A percentile compares a stretch with the other conserved stretches of the same genome.
Conservation (phyloP, 129 eudicot species). For the Heracleum sosnowskyi region DNA sequence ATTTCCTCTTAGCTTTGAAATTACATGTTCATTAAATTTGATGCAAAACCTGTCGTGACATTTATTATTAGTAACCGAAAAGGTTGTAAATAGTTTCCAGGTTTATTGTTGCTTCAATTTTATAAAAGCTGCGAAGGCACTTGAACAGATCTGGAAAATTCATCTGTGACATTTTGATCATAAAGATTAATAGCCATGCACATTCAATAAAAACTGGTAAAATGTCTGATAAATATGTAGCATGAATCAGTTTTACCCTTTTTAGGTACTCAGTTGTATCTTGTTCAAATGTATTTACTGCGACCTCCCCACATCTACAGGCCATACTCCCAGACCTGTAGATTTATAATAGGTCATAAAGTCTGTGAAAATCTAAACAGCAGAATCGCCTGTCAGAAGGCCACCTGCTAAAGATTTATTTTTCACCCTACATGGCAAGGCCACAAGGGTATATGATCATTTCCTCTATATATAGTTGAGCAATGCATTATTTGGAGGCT, state of each 20-base stretch:
- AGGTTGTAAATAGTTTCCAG: neutral
- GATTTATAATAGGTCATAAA: neutral
- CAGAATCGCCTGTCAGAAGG: neutral
- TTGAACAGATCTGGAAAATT: neutral
- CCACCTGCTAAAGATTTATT: neutral
- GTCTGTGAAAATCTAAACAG: neutral
- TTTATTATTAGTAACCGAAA: neutral
- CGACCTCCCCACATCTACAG: neutral
- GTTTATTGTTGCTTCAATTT: neutral
- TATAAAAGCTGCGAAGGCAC: neutral
- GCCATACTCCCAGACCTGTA: neutral
- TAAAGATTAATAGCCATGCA: neutral
- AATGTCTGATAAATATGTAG: neutral
- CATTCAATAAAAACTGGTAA: neutral
- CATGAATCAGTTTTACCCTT: neutral
- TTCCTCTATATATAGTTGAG: neutral
- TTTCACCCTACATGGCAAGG: neutral
- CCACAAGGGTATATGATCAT: neutral
- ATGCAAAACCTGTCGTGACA: neutral
- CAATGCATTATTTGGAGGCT: neutral
- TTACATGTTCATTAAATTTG: conserved; percentile 7
- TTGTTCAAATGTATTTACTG: neutral
- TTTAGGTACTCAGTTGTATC: neutral
- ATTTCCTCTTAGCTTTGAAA: neutral
- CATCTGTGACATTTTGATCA: neutral